A percentile compares a stretch with the other conserved stretches of the same genome.
Conservation (phyloP, 352 stramenopile species). For the Phytopythium cucurbitacearum region DNA sequence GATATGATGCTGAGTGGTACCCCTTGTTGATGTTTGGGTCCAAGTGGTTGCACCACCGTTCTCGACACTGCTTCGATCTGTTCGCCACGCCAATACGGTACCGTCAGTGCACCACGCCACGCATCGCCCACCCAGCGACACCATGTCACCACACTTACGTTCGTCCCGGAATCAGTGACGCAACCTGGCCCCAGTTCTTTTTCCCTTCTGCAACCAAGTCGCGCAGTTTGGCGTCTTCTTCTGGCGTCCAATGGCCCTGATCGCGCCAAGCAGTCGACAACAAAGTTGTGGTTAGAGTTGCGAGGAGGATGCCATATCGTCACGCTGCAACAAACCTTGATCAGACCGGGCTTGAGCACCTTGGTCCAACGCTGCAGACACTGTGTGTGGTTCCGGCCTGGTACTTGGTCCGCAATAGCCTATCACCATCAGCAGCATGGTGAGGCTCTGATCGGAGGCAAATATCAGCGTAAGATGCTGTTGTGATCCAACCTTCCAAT, state of each 20-base stretch:
- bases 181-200: conserved; percentile 89
- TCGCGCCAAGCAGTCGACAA: conserved; percentile 7
- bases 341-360: conserved; percentile 90
- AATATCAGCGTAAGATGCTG: conserved; percentile 2
- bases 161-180: conserved; percentile 74
- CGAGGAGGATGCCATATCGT: neutral
- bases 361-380: conserved; percentile 93
- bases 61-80: conserved; percentile 91
- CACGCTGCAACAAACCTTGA: conserved; percentile 49
- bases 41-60: conserved; percentile 91
- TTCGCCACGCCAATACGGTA: conserved; percentile 11
- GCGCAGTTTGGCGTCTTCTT: conserved; percentile 86
- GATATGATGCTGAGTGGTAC: conserved; percentile 14
- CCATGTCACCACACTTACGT: conserved; percentile 40
- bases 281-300: neutral
- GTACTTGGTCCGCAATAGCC: conserved; percentile 89
- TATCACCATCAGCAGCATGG: conserved; percentile 3
- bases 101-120: neutral
- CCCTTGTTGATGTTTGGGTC: conserved; percentile 93
- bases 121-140: neutral
- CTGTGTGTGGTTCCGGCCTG: conserved; percentile 90
- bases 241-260: conserved; percentile 88
- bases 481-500: conserved; percentile 58
- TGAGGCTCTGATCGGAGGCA: neutral
- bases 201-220: conserved; percentile 85